These are phyloP conservation scores for Epichloe amarillans DNA, from an alignment of 2,329 filamentous ascomycete species.

Conservation along the genomic window DNA sequence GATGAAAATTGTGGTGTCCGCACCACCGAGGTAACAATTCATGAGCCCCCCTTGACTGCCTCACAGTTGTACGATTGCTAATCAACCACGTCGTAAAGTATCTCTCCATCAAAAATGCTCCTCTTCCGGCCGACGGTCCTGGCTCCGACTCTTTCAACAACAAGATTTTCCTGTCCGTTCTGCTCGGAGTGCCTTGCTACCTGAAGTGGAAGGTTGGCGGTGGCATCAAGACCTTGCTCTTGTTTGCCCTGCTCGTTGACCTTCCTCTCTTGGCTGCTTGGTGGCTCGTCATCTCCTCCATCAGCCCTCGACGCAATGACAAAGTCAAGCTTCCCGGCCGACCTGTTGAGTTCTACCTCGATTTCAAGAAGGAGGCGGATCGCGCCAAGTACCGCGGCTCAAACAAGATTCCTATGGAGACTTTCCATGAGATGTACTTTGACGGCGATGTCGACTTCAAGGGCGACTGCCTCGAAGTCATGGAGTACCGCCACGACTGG, in stretches of 20 bases:
- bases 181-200: constrained; percentile 63
- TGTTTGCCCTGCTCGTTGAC: constrained; percentile 66
- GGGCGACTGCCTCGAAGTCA: constrained; percentile 72
- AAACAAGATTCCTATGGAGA: constrained; percentile 79
- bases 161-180: constrained; percentile 54
- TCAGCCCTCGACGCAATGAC: constrained; percentile 83
- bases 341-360: constrained; percentile 81
- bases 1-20: constrained; percentile 46
- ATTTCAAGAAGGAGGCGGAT: constrained; percentile 56
- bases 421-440: constrained; percentile 97
- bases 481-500: constrained; percentile 97
- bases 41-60: background rate
- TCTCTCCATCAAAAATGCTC: constrained; percentile 80
- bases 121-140: constrained; percentile 78
- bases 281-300: constrained; percentile 69
- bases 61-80: background rate
- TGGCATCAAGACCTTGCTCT: constrained; percentile 76
- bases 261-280: constrained; percentile 69
- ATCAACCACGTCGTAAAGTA: constrained; percentile 10
- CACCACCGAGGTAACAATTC: constrained; percentile 26
- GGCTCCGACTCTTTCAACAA: constrained; percentile 84
- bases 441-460: constrained; percentile 92
- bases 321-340: constrained; percentile 79
- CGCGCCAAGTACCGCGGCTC: constrained; percentile 57
- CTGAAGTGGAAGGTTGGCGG: constrained; percentile 77